These are phyloP conservation scores for Aquanectria penicillioides DNA, from an alignment of 2,329 filamentous ascomycete species.

Conservation along the genomic window DNA sequence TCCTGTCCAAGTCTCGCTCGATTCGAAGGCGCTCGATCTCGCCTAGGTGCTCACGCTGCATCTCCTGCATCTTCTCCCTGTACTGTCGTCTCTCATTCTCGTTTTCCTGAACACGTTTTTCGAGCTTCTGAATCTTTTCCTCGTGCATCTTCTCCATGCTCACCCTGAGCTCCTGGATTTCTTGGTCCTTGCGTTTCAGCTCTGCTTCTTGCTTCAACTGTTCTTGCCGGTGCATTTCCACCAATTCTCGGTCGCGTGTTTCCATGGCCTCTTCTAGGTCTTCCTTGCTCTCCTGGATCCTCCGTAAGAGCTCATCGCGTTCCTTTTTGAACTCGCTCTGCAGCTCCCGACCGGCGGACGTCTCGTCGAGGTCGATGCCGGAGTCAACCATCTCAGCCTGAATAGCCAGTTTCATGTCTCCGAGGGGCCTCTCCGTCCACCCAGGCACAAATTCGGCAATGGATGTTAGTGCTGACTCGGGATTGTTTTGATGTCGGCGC, in stretches of 20 bases:
- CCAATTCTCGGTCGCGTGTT: neutral
- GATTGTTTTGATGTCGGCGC: neutral
- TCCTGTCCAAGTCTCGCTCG: neutral
- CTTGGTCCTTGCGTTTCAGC: neutral
- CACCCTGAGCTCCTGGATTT: neutral
- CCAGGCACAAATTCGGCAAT: neutral
- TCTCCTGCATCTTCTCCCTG: neutral
- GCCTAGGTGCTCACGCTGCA: neutral
- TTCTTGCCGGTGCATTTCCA: constrained; percentile 1
- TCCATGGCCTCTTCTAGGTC: neutral
- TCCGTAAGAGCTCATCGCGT: neutral
- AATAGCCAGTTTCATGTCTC: neutral
- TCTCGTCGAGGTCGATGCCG: constrained; percentile 1
- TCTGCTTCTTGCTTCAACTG: neutral
- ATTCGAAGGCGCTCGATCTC: neutral
- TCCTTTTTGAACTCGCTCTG: neutral
- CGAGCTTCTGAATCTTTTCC: neutral
- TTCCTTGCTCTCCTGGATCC: neutral
- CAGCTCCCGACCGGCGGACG: neutral
- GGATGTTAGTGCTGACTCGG: neutral
- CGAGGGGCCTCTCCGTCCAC: neutral
- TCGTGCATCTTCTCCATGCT: neutral
- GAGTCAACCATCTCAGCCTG: constrained; percentile 12
- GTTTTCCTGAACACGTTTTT: neutral
- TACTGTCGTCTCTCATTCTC: neutral